Percentiles rank a stretch among this genome's conserved stretches.
Conservation (phyloP, 345 rosid genomes). For the Salix caprea region DNA sequence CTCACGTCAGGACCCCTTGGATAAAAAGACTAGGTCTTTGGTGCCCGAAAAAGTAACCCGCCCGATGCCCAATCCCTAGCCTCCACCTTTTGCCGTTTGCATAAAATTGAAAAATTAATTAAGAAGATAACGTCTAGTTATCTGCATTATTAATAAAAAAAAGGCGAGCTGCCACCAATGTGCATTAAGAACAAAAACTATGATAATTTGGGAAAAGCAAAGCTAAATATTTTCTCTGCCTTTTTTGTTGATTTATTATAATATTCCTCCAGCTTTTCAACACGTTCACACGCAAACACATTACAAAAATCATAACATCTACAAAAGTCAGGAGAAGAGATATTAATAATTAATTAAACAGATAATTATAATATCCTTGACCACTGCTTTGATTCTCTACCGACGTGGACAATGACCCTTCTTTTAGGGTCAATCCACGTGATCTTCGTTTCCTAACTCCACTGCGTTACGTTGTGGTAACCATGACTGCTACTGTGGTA, state of each 20-base stretch:
- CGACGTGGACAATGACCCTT: constrained; percentile 30
- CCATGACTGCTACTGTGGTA: background rate
- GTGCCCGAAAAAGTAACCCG: background rate
- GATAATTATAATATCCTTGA: constrained; percentile 5
- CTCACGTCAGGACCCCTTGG: too few relatives aligned
- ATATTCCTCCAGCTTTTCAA: background rate
- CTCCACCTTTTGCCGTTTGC: background rate
- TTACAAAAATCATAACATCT: background rate
- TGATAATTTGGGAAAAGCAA: background rate
- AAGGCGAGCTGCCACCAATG: background rate
- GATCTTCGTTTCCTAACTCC: background rate
- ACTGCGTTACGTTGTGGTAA: too few relatives aligned
- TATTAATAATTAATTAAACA: background rate
- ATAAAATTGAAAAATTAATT: background rate
- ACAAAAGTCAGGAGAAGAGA: background rate
- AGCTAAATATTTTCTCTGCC: background rate
- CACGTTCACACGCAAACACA: background rate
- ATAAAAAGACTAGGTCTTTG: too few relatives aligned
- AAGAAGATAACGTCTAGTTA: background rate
- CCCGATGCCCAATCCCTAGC: background rate
- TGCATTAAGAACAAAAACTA: too few relatives aligned
- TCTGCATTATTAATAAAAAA: background rate
- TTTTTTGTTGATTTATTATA: background rate
- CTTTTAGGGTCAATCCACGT: constrained; percentile 38
- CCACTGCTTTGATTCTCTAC: constrained; percentile 18